phyloP scores from a whole-genome alignment of 768 basidiomycete species.

The Podaxis sp. region DNA sequence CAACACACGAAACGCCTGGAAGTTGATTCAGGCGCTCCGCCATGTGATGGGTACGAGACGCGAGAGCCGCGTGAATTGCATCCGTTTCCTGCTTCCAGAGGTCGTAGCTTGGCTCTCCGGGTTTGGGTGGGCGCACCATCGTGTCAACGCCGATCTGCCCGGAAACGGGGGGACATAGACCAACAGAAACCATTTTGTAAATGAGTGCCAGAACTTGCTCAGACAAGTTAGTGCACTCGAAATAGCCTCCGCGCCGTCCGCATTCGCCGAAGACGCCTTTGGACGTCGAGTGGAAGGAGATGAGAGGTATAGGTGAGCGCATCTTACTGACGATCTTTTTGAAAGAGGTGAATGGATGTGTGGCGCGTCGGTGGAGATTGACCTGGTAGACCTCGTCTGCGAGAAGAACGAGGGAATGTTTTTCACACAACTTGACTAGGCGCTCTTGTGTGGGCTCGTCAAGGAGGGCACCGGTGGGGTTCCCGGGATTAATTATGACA shows the following conservation, averaged over 20 bases:
- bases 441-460: slow-evolving; percentile 63
- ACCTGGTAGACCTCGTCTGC: slow-evolving; percentile 99
- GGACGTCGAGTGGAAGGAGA: slow-evolving; percentile 97
- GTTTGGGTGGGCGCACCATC: slow-evolving; percentile 85
- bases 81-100: slow-evolving; percentile 85
- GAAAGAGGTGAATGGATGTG: slow-evolving; percentile 87
- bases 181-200: slow-evolving; percentile 95
- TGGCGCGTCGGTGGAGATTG: slow-evolving; percentile 71
- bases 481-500: slow-evolving; percentile 98
- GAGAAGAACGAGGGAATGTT: slow-evolving; percentile 80
- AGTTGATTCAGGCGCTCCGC: slow-evolving; percentile 73
- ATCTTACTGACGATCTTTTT: slow-evolving; percentile 76
- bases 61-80: slow-evolving; percentile 70
- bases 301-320: slow-evolving; percentile 71
- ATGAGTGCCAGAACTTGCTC: slow-evolving; percentile 78
- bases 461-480: slow-evolving; percentile 90
- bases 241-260: slow-evolving; percentile 95
- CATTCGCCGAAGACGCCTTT: slow-evolving; percentile 97
- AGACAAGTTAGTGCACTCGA: slow-evolving; percentile 82
- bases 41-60: slow-evolving; percentile 68
- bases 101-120: slow-evolving; percentile 69
- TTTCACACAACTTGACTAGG: slow-evolving; percentile 82
- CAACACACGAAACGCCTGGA: slow-evolving; percentile 85
- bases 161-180: slow-evolving; percentile 82
- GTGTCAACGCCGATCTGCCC: slow-evolving; percentile 95